A percentile compares a stretch with the other conserved stretches of the same genome.
Evolutionary conservation across 2,329 filamentous ascomycete genomes (phyloP).

Genomic region (Cercospora sp.): DNA sequence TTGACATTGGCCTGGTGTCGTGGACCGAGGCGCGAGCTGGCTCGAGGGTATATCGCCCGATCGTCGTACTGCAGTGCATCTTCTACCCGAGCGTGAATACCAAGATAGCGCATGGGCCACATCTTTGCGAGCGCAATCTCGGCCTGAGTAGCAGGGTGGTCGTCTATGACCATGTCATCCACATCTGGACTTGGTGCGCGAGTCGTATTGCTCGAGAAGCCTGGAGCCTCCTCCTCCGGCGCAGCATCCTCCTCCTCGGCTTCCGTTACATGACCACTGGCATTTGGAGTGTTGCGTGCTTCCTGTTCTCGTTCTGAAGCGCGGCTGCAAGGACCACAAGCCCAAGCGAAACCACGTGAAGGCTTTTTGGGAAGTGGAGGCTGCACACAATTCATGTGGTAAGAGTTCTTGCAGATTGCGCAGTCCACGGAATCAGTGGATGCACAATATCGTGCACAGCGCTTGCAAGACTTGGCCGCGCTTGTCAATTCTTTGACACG

Average conservation of each 20-base stretch:
- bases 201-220: slow-evolving; percentile 60
- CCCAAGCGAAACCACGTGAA: slow-evolving; percentile 96
- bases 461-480: slow-evolving; percentile 93
- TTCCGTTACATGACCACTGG: slow-evolving; percentile 56
- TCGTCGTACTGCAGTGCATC: slow-evolving; percentile 97
- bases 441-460: slow-evolving; percentile 86
- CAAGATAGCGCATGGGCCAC: slow-evolving; percentile 95
- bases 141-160: slow-evolving; percentile 70
- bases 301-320: slow-evolving; percentile 93
- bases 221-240: slow-evolving; percentile 65
- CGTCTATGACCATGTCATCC: slow-evolving; percentile 56
- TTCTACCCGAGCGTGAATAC: slow-evolving; percentile 91
- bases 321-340: slow-evolving; percentile 91
- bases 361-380: slow-evolving; percentile 93
- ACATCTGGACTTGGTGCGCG: slow-evolving; percentile 53
- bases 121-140: slow-evolving; percentile 90
- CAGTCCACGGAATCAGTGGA: slow-evolving; percentile 96
- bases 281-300: slow-evolving; percentile 78
- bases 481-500: slow-evolving; percentile 94
- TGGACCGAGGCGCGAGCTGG: slow-evolving; percentile 86
- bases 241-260: slow-evolving; percentile 64
- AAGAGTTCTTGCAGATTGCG: slow-evolving; percentile 89
- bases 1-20: slow-evolving; percentile 85
- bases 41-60: slow-evolving; percentile 86
- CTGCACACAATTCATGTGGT: slow-evolving; percentile 97